Percentiles rank a stretch among this genome's conserved stretches.
These are phyloP conservation scores for Pharnaceum exiguum DNA, from an alignment of 148 eudicot species.

Conservation along the genomic window DNA sequence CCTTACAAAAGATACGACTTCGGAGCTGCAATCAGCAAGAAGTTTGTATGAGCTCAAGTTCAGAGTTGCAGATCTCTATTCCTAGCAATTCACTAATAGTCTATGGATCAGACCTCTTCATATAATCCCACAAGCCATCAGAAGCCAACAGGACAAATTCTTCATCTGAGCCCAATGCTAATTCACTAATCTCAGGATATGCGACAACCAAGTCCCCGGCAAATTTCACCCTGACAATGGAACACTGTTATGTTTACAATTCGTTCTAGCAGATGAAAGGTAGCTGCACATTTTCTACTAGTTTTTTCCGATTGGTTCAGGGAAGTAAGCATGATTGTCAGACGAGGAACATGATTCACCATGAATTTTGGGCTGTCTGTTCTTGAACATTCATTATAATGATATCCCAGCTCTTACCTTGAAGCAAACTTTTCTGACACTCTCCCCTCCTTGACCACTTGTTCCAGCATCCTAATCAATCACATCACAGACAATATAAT, in stretches of 20 bases:
- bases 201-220: constrained; percentile 69
- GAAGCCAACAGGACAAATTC: constrained; percentile 83
- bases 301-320: too few species aligned
- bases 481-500: constrained; percentile 6
- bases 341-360: not conserved
- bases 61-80: not conserved
- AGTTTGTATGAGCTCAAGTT: not conserved
- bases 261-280: too few species aligned
- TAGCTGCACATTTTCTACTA: too few species aligned
- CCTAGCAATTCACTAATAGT: not conserved
- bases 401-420: constrained; percentile 39
- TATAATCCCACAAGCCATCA: constrained; percentile 97
- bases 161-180: constrained; percentile 62
- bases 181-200: constrained; percentile 70
- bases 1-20: constrained; percentile 64
- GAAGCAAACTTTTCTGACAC: constrained; percentile 83
- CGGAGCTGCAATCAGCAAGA: constrained; percentile 55
- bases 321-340: too few species aligned
- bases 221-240: constrained; percentile 50
- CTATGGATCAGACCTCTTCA: constrained; percentile 49
- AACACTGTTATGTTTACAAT: not conserved
- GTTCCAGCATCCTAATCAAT: constrained; percentile 68
- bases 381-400: too few species aligned
- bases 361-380: not conserved
- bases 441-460: constrained; percentile 76